Conservation (phyloP, 2,329 filamentous ascomycete genomes). For the Penicillium oxalicum region DNA sequence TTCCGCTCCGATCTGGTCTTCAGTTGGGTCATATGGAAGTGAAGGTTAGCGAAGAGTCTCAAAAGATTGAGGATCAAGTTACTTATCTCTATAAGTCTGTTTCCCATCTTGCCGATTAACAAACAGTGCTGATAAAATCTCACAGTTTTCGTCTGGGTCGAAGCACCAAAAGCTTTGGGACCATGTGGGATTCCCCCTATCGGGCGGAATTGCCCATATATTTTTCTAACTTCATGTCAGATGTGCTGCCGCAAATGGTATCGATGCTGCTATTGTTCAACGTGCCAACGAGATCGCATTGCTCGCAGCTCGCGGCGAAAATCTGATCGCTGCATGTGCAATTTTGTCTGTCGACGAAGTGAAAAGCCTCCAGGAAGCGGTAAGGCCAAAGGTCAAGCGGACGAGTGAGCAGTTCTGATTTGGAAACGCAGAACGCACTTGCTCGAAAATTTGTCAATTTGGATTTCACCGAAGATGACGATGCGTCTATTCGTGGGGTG, state of each 20-base stretch:
- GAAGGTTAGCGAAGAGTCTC: conserved; percentile 38
- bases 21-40: conserved; percentile 57
- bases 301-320: conserved; percentile 65
- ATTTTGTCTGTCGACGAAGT: conserved; percentile 59
- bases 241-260: conserved; percentile 81
- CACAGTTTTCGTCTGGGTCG: conserved; percentile 54
- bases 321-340: conserved; percentile 67
- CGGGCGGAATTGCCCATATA: too few relatives aligned
- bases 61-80: conserved; percentile 48
- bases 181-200: conserved; percentile 41
- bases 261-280: conserved; percentile 64
- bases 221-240: conserved; percentile 26
- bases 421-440: conserved; percentile 6
- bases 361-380: conserved; percentile 61
- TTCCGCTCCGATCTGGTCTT: conserved; percentile 42
- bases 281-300: conserved; percentile 69
- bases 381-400: conserved; percentile 21
- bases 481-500: neutral
- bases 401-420: conserved; percentile 2
- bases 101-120: neutral
- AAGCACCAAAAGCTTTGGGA: conserved; percentile 77
- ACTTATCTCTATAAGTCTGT: conserved; percentile 61
- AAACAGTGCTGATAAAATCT: neutral
- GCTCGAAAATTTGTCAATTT: conserved; percentile 15
- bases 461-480: conserved; percentile 8